Base-by-base conservation (phyloP, 116 monocot species). In the Iris pallida region DNA sequence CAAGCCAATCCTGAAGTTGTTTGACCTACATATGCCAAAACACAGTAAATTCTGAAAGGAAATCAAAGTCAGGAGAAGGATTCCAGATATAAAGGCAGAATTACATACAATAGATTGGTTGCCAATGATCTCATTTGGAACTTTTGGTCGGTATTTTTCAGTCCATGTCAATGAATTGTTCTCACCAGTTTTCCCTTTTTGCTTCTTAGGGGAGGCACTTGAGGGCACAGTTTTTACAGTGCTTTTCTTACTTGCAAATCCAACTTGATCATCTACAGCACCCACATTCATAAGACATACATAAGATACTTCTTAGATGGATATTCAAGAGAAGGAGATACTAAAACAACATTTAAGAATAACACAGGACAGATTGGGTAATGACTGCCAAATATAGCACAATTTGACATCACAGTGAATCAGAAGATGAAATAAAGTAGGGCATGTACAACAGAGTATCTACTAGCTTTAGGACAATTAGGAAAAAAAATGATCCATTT, bases 1-100 rank as follows among this genome's bases (percentile, higher is more conserved):
- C 65, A 58, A 94, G 77, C 94, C 94, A 94, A 61, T 87, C 90
- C 80, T 88, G 90, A 42, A 90, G 87, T 71, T 94, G 94, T 63
- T 90, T 90, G 69, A 88, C 79, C 94, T 94, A 59, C 40, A 68
- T 15, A 10, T 4, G 43, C 41, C 13, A 65, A 42, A 59, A 59
- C 16, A 65, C 7, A 16, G 42, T 64, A 43, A 30, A 6, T 42
- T 42, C 7, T 58, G 6, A 13, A 20, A 48, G 52, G 49, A 65
- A 59, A n/a, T 61, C 13, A 14, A 18, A 45, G 13, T 30, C 18
- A 9, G 42, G 41, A 41, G 13, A 57, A 20, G 71, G 47, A 61
- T 9, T 6, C 0, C 8, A 19, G 41, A 48, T 20, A 8, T 11
- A 48, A 57, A 61, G 48, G 20, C 14, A 71, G 58, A 70, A 55